Evolutionary conservation across 2,329 filamentous ascomycete species (phyloP), one percentile per base, ranked within the genome.

Genomic region (Cryphonectria parasitica): DNA sequence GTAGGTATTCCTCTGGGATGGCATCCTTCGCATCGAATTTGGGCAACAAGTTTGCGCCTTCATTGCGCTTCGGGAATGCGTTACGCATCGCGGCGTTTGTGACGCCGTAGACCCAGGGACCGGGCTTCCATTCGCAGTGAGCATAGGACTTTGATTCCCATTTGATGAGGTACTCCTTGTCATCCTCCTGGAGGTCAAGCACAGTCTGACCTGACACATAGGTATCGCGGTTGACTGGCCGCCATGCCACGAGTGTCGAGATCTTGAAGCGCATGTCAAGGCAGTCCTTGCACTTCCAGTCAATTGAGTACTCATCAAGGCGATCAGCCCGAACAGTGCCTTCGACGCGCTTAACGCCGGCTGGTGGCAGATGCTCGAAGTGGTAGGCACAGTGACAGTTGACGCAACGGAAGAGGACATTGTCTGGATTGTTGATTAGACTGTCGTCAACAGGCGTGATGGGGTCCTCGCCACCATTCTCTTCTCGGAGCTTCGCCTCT

Each of bases 131-230:
- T 8, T 85, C 86, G 67, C 92, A 93, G 74, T 93, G 91, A 73
- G 90, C 91, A 77, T 98, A 97, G 0, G 95, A 97, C 69, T 88
- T 86, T 0, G 85, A 84, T 61, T 92, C 89, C 93, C 95, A 98
- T 78, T 96, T 97, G 75, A 99, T 83, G 2, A 99, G 87, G 77
- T 98, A 99, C 75, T 98, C 94, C 74, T 95, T 95, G n/a, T 92
- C 85, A 68, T 94, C 91, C 76, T 96, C 91, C 15, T 82, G 80
- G n/a, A 93, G 82, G 67, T 87, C 82, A 39, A 88, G 82, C 64
- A 85, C 84, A 1, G 83, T 82, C 67, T 85, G 83, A 1, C 86
- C 88, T 4, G 84, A 77, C 19, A 81, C 79, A 75, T 91, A 90
- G 1, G 80, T 81, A 17, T 88, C 83, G 34, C 87, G 82, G 75